phyloP scores from a whole-genome alignment of 2,329 filamentous ascomycete species.

The Emericellopsis atlantica region DNA sequence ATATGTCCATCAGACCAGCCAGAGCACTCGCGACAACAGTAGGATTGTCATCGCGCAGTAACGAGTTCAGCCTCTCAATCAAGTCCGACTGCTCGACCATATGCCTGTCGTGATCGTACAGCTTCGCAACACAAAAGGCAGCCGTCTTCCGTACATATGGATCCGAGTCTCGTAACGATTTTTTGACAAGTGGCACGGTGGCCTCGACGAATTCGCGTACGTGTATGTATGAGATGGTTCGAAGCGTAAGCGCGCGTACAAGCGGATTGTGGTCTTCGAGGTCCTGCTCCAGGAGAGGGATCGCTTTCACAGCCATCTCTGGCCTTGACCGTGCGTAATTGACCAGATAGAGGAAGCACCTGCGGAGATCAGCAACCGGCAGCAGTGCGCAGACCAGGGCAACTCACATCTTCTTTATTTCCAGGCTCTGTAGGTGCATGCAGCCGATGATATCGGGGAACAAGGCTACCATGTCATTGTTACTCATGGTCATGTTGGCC shows the following conservation, averaged over 20 bases:
- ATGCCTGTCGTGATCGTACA: constrained; percentile 90
- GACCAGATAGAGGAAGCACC: constrained; percentile 95
- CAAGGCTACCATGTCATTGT: constrained; percentile 97
- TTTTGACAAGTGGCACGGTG: constrained; percentile 73
- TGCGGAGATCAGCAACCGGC: constrained; percentile 21
- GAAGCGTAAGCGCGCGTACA: constrained; percentile 79
- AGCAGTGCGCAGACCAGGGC: not conserved
- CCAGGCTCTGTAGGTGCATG: constrained; percentile 88
- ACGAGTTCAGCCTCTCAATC: constrained; percentile 79
- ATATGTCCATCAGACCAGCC: constrained; percentile 89
- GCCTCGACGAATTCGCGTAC: constrained; percentile 92
- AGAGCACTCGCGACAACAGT: constrained; percentile 93
- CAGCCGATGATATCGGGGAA: constrained; percentile 92
- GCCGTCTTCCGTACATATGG: constrained; percentile 97
- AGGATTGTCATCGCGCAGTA: constrained; percentile 91
- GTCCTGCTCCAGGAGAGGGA: constrained; percentile 83
- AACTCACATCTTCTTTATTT: constrained; percentile 97
- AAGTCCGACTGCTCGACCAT: constrained; percentile 85
- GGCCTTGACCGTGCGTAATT: constrained; percentile 94
- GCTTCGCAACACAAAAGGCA: constrained; percentile 89
- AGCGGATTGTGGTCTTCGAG: constrained; percentile 89
- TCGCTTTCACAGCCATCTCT: constrained; percentile 84
- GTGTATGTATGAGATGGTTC: constrained; percentile 96
- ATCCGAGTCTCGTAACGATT: constrained; percentile 71
- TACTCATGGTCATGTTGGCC: constrained; percentile 99